phyloP scores from a whole-genome alignment of 495 filamentous ascomycete genomes.

The Penicillium arizonense region DNA sequence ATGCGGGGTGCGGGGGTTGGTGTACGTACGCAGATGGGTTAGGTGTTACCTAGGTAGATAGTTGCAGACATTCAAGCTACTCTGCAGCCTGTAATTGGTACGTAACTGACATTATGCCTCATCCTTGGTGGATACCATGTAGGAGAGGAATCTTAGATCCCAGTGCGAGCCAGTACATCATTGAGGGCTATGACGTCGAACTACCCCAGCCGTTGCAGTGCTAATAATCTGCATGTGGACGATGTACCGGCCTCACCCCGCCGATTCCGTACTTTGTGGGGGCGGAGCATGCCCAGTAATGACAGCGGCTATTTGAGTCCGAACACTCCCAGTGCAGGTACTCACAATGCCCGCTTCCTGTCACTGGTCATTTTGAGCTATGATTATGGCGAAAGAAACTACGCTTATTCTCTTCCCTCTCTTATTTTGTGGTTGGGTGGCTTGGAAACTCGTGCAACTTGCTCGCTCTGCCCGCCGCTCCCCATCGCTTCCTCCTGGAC shows the following conservation, averaged over 20 bases:
- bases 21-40: too few relatives aligned
- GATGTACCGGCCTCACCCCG: background rate
- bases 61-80: too few relatives aligned
- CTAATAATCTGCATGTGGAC: background rate
- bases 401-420: background rate
- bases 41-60: too few relatives aligned
- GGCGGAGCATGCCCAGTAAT: background rate
- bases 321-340: background rate
- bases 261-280: background rate
- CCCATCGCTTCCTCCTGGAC: background rate
- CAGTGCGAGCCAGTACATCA: too few relatives aligned
- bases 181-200: too few relatives aligned
- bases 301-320: background rate
- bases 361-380: background rate
- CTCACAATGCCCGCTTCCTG: background rate
- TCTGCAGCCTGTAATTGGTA: too few relatives aligned
- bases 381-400: background rate
- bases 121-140: too few relatives aligned
- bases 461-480: background rate
- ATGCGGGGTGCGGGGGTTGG: too few relatives aligned
- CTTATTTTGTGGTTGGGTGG: background rate
- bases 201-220: background rate
- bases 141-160: too few relatives aligned
- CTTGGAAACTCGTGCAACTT: background rate
- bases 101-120: too few relatives aligned